A percentile compares a stretch with the other conserved stretches of the same genome.
Conservation (phyloP, 2,329 filamentous ascomycete genomes). For the Penicillium brasilianum region DNA sequence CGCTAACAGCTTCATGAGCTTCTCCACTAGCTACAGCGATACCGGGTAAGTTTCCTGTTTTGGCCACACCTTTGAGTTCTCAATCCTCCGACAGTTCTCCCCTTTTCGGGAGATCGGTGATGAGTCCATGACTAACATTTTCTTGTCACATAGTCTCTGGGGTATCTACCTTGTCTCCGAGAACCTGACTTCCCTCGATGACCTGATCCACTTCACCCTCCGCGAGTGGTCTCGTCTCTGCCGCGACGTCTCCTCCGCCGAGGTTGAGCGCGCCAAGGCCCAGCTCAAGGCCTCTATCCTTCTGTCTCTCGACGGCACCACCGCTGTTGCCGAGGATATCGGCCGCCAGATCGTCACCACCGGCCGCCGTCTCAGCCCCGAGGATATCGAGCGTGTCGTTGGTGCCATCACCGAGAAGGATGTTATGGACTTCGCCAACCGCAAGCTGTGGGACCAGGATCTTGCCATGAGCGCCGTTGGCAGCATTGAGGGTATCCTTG, state of each 20-base stretch:
- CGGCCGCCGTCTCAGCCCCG: conserved; percentile 84
- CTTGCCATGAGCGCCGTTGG: conserved; percentile 92
- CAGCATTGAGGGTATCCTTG: conserved; percentile 79
- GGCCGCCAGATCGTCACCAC: conserved; percentile 98
- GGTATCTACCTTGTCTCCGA: conserved; percentile 98
- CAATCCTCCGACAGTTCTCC: not conserved
- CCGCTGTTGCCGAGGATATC: conserved; percentile 96
- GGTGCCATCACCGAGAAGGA: conserved; percentile 91
- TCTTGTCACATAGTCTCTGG: conserved; percentile 74
- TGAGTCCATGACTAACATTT: conserved; percentile 21
- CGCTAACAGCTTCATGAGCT: conserved; percentile 99
- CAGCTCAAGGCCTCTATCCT: conserved; percentile 99
- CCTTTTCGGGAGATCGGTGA: not conserved
- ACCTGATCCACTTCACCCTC: conserved; percentile 97
- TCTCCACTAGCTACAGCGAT: conserved; percentile 99
- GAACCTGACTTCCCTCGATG: conserved; percentile 83
- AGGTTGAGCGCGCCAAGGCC: conserved; percentile 97
- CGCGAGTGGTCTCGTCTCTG: conserved; percentile 97
- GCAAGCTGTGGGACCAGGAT: conserved; percentile 97
- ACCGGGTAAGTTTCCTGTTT: conserved; percentile 73
- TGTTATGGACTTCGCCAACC: conserved; percentile 93
- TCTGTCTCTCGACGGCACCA: conserved; percentile 95
- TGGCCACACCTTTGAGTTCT: not conserved
- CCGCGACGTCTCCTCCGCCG: conserved; percentile 82
- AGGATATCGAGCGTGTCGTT: conserved; percentile 93